These are phyloP conservation scores for Physcomitrellopsis africana DNA, from an alignment of 225 moss, liverwort and hornwort species.

Conservation along the genomic window DNA sequence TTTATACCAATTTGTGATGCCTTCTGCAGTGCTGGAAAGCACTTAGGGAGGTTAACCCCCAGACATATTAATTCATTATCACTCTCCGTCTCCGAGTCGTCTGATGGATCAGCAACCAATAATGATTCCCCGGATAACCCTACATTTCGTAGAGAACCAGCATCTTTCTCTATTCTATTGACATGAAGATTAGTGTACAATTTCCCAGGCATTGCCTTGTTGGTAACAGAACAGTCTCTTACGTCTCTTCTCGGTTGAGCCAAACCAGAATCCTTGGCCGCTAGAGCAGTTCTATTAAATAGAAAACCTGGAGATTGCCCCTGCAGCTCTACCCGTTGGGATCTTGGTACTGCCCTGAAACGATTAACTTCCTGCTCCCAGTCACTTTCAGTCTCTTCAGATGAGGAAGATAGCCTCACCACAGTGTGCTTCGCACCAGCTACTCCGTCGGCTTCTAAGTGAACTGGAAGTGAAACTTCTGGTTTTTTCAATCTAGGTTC, in stretches of 20 bases:
- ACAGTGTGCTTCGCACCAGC: conserved; percentile 18
- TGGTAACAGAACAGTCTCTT: conserved; percentile 20
- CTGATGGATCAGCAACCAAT: conserved; percentile 29
- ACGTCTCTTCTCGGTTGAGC: conserved; percentile 29
- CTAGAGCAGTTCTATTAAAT: conserved; percentile 31
- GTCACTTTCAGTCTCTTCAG: conserved; percentile 69
- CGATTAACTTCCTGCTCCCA: conserved; percentile 43
- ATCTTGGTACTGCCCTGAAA: conserved; percentile 40
- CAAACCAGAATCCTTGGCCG: conserved; percentile 25
- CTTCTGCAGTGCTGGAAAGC: conserved; percentile 24
- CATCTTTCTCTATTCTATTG: conserved; percentile 35
- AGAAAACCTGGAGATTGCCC: conserved; percentile 33
- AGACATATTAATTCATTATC: conserved; percentile 45
- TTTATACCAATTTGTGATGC: conserved; percentile 23
- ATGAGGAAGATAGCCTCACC: conserved; percentile 41
- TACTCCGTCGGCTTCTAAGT: no score
- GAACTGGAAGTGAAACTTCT: no score
- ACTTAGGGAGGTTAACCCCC: conserved; percentile 28
- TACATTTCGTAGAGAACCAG: conserved; percentile 30
- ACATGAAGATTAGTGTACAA: conserved; percentile 38
- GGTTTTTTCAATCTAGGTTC: conserved; percentile 17
- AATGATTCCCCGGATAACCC: conserved; percentile 29
- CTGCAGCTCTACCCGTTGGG: conserved; percentile 31
- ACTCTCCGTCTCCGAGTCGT: conserved; percentile 63
- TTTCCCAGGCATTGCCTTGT: conserved; percentile 21